Percentiles rank a stretch among this genome's conserved stretches.
Conservation (phyloP, 163 green algal species). For the Scenedesmus sp. region DNA sequence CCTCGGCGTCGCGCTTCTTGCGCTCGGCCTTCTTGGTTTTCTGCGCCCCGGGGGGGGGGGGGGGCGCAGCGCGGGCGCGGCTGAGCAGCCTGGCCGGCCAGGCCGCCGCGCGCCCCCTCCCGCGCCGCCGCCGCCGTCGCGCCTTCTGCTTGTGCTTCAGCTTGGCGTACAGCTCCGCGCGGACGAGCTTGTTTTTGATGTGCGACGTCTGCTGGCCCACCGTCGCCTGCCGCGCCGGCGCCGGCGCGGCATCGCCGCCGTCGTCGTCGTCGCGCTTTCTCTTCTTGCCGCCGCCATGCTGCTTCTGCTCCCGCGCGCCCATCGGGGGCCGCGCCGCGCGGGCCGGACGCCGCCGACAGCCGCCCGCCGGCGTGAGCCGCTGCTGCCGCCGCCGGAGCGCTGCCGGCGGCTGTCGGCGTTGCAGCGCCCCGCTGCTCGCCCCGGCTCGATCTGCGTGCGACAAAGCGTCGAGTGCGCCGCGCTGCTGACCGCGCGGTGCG, state of each 20-base stretch:
- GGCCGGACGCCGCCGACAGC: too few relatives aligned
- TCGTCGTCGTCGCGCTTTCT: conserved; percentile 8
- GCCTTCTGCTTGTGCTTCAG: conserved; percentile 83
- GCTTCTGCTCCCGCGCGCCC: too few relatives aligned
- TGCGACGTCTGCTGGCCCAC: conserved; percentile 82
- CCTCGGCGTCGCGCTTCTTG: conserved; percentile 72
- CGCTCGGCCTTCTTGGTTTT: conserved; percentile 79
- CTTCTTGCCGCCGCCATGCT: conserved; percentile 14
- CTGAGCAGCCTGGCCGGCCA: not conserved
- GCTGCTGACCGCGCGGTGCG: too few relatives aligned
- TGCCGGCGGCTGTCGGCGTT: too few relatives aligned
- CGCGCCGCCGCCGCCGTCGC: not conserved
- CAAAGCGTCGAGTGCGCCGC: too few relatives aligned
- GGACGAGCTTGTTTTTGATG: conserved; percentile 90
- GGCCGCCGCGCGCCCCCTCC: not conserved
- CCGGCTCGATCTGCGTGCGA: too few relatives aligned
- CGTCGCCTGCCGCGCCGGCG: conserved; percentile 24
- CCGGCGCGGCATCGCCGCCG: not conserved
- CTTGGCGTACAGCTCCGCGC: conserved; percentile 81
- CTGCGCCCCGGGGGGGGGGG: too few relatives aligned
- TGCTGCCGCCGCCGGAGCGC: too few relatives aligned
- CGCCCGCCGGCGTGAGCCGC: too few relatives aligned
- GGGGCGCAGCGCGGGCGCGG: not conserved
- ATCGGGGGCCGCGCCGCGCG: too few relatives aligned
- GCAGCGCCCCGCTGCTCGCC: too few relatives aligned